phyloP scores from a whole-genome alignment of 306 rosid genomes.

The Begonia peltatifolia region DNA sequence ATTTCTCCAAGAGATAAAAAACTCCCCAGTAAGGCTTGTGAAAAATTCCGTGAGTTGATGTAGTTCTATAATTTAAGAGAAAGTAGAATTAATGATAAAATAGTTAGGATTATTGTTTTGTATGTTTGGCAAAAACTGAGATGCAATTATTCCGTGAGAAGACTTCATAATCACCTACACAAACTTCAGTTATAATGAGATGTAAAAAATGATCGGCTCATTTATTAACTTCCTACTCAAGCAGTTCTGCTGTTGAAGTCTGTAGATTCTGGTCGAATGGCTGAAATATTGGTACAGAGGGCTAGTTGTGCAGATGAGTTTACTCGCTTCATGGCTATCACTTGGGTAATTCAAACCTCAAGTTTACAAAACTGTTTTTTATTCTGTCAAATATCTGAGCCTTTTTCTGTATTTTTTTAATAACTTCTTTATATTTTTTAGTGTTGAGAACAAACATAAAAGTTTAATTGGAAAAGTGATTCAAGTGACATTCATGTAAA shows the following conservation, averaged over 20 bases:
- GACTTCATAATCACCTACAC: too few species aligned
- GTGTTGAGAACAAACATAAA: neutral
- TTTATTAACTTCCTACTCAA: constrained; percentile 80
- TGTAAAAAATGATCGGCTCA: constrained; percentile 33
- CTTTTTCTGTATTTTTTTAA: neutral
- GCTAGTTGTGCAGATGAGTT: constrained; percentile 83
- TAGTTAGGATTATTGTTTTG: neutral
- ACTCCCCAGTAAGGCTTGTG: constrained; percentile 85
- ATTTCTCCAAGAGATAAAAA: constrained; percentile 97
- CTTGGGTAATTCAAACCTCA: constrained; percentile 57
- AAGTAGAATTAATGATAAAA: too few species aligned
- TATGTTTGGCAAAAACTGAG: neutral
- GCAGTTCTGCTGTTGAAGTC: constrained; percentile 99
- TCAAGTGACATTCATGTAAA: too few species aligned
- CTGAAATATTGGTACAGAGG: constrained; percentile 91
- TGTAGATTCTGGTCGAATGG: constrained; percentile 99
- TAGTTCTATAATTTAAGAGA: neutral
- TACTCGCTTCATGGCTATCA: constrained; percentile 89
- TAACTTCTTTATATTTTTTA: neutral
- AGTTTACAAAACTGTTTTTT: too few species aligned
- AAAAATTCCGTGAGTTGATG: neutral
- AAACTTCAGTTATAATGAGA: neutral
- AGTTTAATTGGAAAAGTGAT: too few species aligned
- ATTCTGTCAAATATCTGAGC: neutral
- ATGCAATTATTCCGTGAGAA: too few species aligned